A percentile compares a stretch with the other conserved stretches of the same genome.
Evolutionary conservation across 441 rosid species (phyloP).

Genomic region (Adansonia madagascariensis): DNA sequence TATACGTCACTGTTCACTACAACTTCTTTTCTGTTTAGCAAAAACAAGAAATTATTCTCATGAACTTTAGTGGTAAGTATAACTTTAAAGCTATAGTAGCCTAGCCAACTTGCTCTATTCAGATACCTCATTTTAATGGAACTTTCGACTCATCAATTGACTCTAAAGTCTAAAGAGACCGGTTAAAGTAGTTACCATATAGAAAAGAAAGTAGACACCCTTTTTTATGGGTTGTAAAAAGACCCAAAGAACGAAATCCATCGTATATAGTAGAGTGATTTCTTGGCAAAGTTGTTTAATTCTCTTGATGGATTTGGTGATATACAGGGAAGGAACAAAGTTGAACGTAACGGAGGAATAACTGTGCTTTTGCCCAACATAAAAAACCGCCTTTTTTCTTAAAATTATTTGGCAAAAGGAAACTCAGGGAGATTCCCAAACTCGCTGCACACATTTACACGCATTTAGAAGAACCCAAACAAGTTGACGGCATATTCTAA

Average conservation of each 20-base stretch:
- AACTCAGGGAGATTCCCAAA: conserved; percentile 45
- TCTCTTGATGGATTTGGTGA: background rate
- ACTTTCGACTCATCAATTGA: conserved; percentile 20
- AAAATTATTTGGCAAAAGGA: conserved; percentile 39
- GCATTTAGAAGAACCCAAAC: conserved; percentile 36
- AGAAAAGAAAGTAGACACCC: background rate
- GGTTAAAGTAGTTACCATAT: background rate
- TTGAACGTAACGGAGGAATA: conserved; percentile 11
- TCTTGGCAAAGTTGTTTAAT: background rate
- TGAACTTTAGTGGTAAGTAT: conserved; percentile 1
- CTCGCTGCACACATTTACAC: conserved; percentile 13
- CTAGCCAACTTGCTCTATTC: background rate
- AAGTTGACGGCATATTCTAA: conserved; percentile 32
- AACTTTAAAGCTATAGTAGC: conserved; percentile 13
- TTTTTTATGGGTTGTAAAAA: background rate
- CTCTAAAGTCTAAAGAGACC: background rate
- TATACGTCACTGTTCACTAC: background rate
- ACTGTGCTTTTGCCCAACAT: conserved; percentile 4
- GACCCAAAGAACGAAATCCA: background rate
- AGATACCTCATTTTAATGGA: conserved; percentile 14
- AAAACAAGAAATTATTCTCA: background rate
- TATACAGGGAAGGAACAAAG: background rate
- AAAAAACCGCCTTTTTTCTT: background rate
- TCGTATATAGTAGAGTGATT: conserved; percentile 1
- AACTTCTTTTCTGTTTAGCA: background rate